Evolutionary conservation across 2,329 filamentous ascomycete genomes (phyloP).

Genomic region (Fusarium drepaniforme): DNA sequence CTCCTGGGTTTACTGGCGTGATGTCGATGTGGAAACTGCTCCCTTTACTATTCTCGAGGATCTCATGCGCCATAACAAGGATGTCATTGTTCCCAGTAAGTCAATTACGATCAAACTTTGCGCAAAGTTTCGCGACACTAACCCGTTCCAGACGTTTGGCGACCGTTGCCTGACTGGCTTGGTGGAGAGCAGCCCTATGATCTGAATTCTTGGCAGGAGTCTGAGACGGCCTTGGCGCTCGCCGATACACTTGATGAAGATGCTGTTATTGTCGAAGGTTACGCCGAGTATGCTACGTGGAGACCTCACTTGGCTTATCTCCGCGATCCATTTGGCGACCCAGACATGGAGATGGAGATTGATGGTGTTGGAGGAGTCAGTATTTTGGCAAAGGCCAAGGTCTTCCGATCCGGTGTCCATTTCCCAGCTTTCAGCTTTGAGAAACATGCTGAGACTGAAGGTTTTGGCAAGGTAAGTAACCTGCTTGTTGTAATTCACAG

Average conservation of each 20-base stretch:
- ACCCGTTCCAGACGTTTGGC: slow-evolving; percentile 85
- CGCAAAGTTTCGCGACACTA: slow-evolving; percentile 27
- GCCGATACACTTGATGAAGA: slow-evolving; percentile 97
- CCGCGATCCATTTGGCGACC: slow-evolving; percentile 95
- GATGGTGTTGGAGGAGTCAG: slow-evolving; percentile 98
- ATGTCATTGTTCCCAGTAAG: slow-evolving; percentile 98
- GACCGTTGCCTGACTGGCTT: slow-evolving; percentile 98
- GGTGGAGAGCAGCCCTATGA: slow-evolving; percentile 99
- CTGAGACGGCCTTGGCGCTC: slow-evolving; percentile 92
- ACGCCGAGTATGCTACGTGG: slow-evolving; percentile 99
- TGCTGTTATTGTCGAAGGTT: slow-evolving; percentile 98
- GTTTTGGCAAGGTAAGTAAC: slow-evolving; percentile 88
- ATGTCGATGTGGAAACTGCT: slow-evolving; percentile 97
- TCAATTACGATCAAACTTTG: slow-evolving; percentile 37
- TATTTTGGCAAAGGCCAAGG: slow-evolving; percentile 94
- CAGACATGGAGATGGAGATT: slow-evolving; percentile 99
- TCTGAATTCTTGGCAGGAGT: slow-evolving; percentile 99
- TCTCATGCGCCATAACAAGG: slow-evolving; percentile 98
- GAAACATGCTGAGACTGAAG: slow-evolving; percentile 98
- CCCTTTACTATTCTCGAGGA: slow-evolving; percentile 97
- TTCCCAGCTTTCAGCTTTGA: slow-evolving; percentile 99
- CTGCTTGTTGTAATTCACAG: too few relatives aligned
- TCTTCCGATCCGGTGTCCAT: slow-evolving; percentile 95
- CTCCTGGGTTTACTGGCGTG: slow-evolving; percentile 99
- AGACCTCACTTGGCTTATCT: slow-evolving; percentile 96